Conservation (phyloP, 805 yeast species). For the Starmera caribaea region DNA sequence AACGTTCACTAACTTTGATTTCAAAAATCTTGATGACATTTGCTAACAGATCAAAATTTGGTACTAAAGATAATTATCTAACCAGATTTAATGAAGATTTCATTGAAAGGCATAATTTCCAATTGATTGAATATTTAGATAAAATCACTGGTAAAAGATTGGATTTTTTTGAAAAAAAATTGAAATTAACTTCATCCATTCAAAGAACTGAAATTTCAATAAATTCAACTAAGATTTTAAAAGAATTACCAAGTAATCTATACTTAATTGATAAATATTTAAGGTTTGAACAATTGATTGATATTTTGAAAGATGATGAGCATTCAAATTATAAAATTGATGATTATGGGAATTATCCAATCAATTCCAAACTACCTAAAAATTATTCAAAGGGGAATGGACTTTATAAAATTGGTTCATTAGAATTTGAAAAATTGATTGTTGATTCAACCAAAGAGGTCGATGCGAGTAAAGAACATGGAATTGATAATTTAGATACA, state of each 20-base stretch:
- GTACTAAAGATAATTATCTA: conserved; percentile 79
- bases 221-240: conserved; percentile 40
- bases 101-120: conserved; percentile 43
- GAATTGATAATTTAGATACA: too few relatives aligned
- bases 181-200: conserved; percentile 47
- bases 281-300: conserved; percentile 48
- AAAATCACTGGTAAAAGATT: conserved; percentile 60
- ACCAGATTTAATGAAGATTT: conserved; percentile 55
- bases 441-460: not conserved
- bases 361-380: conserved; percentile 7
- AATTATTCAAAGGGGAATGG: conserved; percentile 2
- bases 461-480: too few relatives aligned
- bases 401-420: conserved; percentile 20
- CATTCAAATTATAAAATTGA: conserved; percentile 4
- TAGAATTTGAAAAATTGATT: conserved; percentile 24
- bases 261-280: conserved; percentile 58
- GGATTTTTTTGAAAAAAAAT: conserved; percentile 49
- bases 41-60: conserved; percentile 67
- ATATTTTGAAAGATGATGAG: conserved; percentile 25
- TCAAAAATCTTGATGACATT: conserved; percentile 74
- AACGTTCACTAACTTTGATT: conserved; percentile 70
- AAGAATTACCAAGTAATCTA: conserved; percentile 60
- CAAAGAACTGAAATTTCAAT: conserved; percentile 45
- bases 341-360: conserved; percentile 8
- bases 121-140: conserved; percentile 61